A percentile compares a stretch with the other conserved stretches of the same genome.
Evolutionary conservation across 768 basidiomycete genomes (phyloP).

Genomic region (Thelephora aurantiotincta): DNA sequence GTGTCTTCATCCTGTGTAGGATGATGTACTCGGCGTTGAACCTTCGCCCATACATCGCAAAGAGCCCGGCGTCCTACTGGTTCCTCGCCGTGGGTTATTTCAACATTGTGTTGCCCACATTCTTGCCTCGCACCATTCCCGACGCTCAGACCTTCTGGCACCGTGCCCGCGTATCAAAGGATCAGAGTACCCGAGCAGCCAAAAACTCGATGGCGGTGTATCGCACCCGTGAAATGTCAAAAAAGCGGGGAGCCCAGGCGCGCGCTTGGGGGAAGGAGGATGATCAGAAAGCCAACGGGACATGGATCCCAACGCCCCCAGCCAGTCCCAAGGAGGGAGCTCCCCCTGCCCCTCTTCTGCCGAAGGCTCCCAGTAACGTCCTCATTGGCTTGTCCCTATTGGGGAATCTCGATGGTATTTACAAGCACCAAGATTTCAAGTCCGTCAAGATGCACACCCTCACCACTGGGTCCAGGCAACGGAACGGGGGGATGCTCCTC

Average conservation of each 20-base stretch:
- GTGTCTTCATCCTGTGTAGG: conserved; percentile 16
- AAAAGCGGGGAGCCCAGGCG: conserved; percentile 43
- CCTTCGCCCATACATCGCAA: conserved; percentile 37
- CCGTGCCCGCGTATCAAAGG: conserved; percentile 52
- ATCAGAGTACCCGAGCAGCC: conserved; percentile 50
- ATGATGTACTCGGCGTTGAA: conserved; percentile 86
- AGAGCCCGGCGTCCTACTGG: conserved; percentile 51
- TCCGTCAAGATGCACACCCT: conserved; percentile 49
- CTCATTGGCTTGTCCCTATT: conserved; percentile 70
- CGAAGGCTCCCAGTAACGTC: conserved; percentile 39
- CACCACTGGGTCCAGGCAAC: conserved; percentile 76
- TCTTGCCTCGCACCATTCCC: conserved; percentile 33
- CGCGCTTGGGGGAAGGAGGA: conserved; percentile 64
- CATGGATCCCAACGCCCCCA: conserved; percentile 19
- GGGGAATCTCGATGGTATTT: conserved; percentile 76
- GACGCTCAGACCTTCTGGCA: conserved; percentile 53
- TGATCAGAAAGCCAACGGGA: conserved; percentile 41
- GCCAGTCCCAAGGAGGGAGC: conserved; percentile 10
- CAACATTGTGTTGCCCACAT: conserved; percentile 67
- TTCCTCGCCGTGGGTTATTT: conserved; percentile 73
- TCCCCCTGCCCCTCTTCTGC: conserved; percentile 10
- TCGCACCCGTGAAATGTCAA: conserved; percentile 51
- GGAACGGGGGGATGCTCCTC: conserved; percentile 64
- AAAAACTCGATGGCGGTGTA: conserved; percentile 49
- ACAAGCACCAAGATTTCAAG: conserved; percentile 50